These are phyloP conservation scores for Helotiales sp. DNA, from an alignment of 2,329 filamentous ascomycete genomes.

Conservation along the genomic window DNA sequence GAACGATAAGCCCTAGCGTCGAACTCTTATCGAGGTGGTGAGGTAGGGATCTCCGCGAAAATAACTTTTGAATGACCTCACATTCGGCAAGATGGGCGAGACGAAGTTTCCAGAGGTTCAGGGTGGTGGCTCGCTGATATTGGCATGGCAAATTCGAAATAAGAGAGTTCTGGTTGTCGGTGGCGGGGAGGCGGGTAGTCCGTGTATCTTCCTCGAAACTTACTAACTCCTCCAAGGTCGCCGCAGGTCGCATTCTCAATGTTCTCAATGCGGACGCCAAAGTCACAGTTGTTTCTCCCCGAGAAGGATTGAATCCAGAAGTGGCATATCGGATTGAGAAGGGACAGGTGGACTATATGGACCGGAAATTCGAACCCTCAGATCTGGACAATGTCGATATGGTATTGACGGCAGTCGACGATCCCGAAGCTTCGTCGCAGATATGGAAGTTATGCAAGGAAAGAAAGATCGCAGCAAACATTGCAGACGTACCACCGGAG, in stretches of 20 bases:
- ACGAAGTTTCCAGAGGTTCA: conserved; percentile 76
- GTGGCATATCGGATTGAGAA: conserved; percentile 80
- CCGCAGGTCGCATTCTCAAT: conserved; percentile 90
- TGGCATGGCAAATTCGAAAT: conserved; percentile 93
- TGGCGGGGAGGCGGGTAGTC: conserved; percentile 78
- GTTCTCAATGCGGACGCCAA: conserved; percentile 93
- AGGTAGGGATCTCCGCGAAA: conserved; percentile 27
- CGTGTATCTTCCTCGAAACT: not conserved
- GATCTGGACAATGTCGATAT: conserved; percentile 88
- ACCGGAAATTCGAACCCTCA: conserved; percentile 83
- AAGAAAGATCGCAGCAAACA: conserved; percentile 84
- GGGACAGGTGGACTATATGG: conserved; percentile 77
- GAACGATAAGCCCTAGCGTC: conserved; percentile 13
- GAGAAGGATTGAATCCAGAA: conserved; percentile 82
- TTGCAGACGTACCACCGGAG: conserved; percentile 94
- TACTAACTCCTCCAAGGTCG: conserved; percentile 68
- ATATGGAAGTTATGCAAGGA: conserved; percentile 96
- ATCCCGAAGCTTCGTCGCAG: conserved; percentile 84
- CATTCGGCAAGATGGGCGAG: conserved; percentile 31
- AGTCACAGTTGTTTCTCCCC: conserved; percentile 84
- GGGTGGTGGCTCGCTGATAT: conserved; percentile 88
- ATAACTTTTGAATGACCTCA: conserved; percentile 23
- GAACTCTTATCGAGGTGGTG: conserved; percentile 16
- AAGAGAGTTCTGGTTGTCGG: conserved; percentile 92
- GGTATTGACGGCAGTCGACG: conserved; percentile 92